A percentile compares a stretch with the other conserved stretches of the same genome.
Conservation (phyloP, 2,329 filamentous ascomycete species). For the Immersiporthe knoxdaviesiana region DNA sequence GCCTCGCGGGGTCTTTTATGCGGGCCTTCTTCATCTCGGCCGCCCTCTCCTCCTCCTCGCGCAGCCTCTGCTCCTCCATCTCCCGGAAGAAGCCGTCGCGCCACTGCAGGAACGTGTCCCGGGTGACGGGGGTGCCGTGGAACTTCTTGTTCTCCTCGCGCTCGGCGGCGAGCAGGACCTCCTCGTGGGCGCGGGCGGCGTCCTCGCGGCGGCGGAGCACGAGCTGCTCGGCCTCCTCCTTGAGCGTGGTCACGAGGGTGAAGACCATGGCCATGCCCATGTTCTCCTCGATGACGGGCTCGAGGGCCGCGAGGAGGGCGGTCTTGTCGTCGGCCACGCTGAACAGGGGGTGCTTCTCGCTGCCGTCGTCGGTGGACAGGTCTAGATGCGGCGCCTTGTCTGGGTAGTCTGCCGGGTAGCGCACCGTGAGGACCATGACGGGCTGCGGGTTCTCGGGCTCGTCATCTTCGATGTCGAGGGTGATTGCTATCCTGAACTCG, state of each 20-base stretch:
- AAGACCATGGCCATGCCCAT: constrained; percentile 98
- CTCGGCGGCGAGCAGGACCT: constrained; percentile 64
- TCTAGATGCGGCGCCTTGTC: constrained; percentile 85
- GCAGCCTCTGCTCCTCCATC: constrained; percentile 72
- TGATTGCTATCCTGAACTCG: constrained; percentile 83
- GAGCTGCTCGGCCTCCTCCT: constrained; percentile 87
- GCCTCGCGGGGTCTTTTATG: constrained; percentile 72
- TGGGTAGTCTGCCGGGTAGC: constrained; percentile 89
- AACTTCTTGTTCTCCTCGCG: constrained; percentile 97
- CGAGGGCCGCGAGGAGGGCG: constrained; percentile 69
- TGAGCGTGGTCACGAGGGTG: constrained; percentile 82
- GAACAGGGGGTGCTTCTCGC: constrained; percentile 71
- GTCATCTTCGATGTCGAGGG: constrained; percentile 72
- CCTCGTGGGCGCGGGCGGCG: constrained; percentile 60
- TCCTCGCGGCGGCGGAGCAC: constrained; percentile 73
- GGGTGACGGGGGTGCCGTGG: constrained; percentile 85
- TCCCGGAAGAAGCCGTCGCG: constrained; percentile 76
- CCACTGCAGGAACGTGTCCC: constrained; percentile 85
- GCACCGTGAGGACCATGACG: constrained; percentile 78
- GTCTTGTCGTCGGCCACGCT: constrained; percentile 80
- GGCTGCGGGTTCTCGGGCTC: constrained; percentile 64
- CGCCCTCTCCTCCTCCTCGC: constrained; percentile 74
- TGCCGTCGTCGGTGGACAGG: constrained; percentile 73
- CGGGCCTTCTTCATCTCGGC: constrained; percentile 82
- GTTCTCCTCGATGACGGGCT: constrained; percentile 84